phyloP scores from a whole-genome alignment of 805 yeast species.

The Dipodascus albidus region DNA sequence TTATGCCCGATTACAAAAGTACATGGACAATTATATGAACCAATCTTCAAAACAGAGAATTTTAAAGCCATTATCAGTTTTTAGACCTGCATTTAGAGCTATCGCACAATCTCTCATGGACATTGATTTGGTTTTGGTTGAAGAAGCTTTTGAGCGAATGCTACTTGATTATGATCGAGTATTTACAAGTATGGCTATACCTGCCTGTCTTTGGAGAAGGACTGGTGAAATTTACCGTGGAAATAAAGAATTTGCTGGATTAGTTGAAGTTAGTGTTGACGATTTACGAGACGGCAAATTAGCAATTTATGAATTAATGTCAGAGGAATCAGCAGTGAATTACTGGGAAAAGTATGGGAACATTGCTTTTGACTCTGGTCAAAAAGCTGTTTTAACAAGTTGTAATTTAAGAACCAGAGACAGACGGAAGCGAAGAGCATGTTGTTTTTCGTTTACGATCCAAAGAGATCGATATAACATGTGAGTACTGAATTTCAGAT shows the following conservation, averaged over 20 bases:
- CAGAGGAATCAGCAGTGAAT: conserved; percentile 91
- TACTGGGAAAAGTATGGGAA: conserved; percentile 98
- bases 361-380: conserved; percentile 90
- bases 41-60: conserved; percentile 73
- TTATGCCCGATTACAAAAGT: conserved; percentile 75
- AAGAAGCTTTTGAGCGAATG: conserved; percentile 91
- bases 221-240: conserved; percentile 95
- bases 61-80: conserved; percentile 70
- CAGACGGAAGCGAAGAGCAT: conserved; percentile 66
- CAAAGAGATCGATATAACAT: conserved; percentile 87
- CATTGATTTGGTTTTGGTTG: conserved; percentile 83
- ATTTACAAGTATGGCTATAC: conserved; percentile 94
- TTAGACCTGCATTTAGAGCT: conserved; percentile 88
- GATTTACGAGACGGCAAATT: conserved; percentile 85
- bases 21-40: conserved; percentile 90
- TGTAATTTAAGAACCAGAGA: conserved; percentile 78
- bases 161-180: conserved; percentile 86
- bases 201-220: conserved; percentile 94
- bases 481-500: not conserved
- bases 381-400: conserved; percentile 87
- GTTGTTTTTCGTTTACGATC: conserved; percentile 91
- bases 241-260: conserved; percentile 87
- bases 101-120: conserved; percentile 84
- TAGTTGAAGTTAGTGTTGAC: conserved; percentile 83
- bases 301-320: conserved; percentile 88